Evolutionary conservation across 2,329 filamentous ascomycete species (phyloP).

Genomic region (Fusarium sp.): DNA sequence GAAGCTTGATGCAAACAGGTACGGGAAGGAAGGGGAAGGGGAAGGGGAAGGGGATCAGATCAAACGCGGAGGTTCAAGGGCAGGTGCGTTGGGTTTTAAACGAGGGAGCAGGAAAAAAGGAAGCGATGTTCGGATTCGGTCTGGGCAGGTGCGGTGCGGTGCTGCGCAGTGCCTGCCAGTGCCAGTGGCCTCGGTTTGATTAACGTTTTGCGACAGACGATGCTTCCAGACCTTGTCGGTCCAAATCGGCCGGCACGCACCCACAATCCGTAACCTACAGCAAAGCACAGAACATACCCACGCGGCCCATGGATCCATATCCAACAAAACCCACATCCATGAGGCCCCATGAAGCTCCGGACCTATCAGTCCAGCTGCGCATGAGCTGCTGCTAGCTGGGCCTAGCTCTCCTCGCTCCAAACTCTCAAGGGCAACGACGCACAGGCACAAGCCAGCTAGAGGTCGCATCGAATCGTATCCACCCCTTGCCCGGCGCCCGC

Average conservation of each 20-base stretch:
- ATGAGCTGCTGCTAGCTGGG: neutral
- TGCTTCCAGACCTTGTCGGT: slow-evolving; percentile 34
- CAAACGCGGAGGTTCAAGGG: slow-evolving; percentile 21
- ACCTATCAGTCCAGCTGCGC: neutral
- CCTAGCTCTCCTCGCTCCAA: slow-evolving; percentile 11
- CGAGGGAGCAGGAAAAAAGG: slow-evolving; percentile 29
- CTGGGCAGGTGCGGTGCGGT: slow-evolving; percentile 31
- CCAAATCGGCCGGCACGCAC: slow-evolving; percentile 36
- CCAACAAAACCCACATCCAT: neutral
- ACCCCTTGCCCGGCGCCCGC: slow-evolving; percentile 31
- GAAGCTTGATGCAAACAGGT: slow-evolving; percentile 17
- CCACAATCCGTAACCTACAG: slow-evolving; percentile 27
- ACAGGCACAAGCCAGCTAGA: slow-evolving; percentile 36
- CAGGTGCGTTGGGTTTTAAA: slow-evolving; percentile 41
- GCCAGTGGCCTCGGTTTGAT: slow-evolving; percentile 45
- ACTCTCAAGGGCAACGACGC: slow-evolving; percentile 36
- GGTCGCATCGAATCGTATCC: slow-evolving; percentile 32
- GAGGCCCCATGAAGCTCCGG: neutral
- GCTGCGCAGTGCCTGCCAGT: neutral
- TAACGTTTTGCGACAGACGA: slow-evolving; percentile 34
- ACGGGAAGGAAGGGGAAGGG: slow-evolving; percentile 21
- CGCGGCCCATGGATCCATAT: neutral
- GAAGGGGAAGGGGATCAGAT: slow-evolving; percentile 12
- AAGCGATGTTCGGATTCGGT: slow-evolving; percentile 40
- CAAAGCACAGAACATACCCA: neutral